Evolutionary conservation across 2,329 filamentous ascomycete species (phyloP).

Genomic region (Amphichorda felina): DNA sequence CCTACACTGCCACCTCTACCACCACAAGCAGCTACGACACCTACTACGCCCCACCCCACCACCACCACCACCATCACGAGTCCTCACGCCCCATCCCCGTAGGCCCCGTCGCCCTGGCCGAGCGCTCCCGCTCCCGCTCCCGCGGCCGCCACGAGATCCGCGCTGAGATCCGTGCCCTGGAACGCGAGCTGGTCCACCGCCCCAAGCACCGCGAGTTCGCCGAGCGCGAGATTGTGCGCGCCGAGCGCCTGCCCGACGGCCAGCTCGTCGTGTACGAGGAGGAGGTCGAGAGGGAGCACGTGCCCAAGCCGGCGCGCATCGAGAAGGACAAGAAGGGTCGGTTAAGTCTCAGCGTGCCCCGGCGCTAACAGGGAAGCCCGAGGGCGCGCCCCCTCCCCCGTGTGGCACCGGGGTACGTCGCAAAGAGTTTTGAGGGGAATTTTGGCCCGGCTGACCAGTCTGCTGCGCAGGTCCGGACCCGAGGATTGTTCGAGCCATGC

Average conservation of each 20-base stretch:
- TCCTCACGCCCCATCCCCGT: conserved; percentile 8
- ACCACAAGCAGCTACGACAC: conserved; percentile 20
- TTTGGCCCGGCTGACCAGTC: conserved; percentile 17
- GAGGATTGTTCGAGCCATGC: conserved; percentile 54
- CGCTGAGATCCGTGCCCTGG: conserved; percentile 59
- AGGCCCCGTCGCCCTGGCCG: conserved; percentile 22
- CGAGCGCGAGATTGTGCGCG: conserved; percentile 41
- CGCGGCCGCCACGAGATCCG: conserved; percentile 48
- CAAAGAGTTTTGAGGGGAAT: not conserved
- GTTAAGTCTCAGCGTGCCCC: conserved; percentile 75
- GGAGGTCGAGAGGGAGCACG: conserved; percentile 38
- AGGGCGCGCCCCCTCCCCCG: conserved; percentile 28
- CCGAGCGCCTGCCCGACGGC: conserved; percentile 46
- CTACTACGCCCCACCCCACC: conserved; percentile 13
- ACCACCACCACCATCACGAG: conserved; percentile 16
- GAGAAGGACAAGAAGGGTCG: conserved; percentile 94
- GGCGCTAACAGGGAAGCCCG: conserved; percentile 48
- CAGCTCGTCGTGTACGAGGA: conserved; percentile 9
- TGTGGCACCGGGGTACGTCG: conserved; percentile 2
- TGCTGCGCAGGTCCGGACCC: conserved; percentile 46
- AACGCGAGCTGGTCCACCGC: conserved; percentile 32
- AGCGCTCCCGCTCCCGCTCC: conserved; percentile 29
- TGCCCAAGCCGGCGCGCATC: conserved; percentile 51
- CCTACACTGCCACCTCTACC: conserved; percentile 24
- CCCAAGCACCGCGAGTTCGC: conserved; percentile 17